Evolutionary conservation across 2,329 filamentous ascomycete genomes (phyloP).

Genomic region (Talaromyces sp.): DNA sequence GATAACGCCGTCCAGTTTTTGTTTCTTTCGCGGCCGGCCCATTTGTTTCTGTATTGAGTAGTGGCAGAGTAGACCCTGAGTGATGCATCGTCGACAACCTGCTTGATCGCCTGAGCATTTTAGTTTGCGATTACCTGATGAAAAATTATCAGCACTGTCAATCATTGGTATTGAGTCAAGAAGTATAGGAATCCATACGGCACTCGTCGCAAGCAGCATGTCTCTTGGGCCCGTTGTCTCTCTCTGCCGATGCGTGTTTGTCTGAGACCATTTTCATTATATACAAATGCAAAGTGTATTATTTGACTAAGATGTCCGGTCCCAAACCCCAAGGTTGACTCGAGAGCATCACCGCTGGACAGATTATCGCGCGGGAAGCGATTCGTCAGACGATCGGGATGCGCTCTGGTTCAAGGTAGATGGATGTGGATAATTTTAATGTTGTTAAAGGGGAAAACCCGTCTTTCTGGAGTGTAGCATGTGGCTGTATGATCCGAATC

Average conservation of each 20-base stretch:
- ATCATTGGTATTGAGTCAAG: neutral
- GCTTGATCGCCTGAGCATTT: slow-evolving; percentile 47
- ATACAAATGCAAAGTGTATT: neutral
- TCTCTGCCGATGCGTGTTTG: slow-evolving; percentile 8
- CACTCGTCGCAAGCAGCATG: slow-evolving; percentile 51
- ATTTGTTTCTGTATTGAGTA: slow-evolving; percentile 50
- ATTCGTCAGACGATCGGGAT: neutral
- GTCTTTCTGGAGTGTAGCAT: neutral
- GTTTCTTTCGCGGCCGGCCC: slow-evolving; percentile 47
- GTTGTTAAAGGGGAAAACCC: neutral
- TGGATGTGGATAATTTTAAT: no score
- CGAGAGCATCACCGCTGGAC: neutral
- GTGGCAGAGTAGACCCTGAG: slow-evolving; percentile 42
- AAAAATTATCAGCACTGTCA: slow-evolving; percentile 19
- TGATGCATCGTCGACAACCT: slow-evolving; percentile 44
- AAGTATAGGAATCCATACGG: slow-evolving; percentile 34
- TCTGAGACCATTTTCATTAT: neutral
- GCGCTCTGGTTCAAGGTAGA: neutral
- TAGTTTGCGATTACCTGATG: slow-evolving; percentile 45
- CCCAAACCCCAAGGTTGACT: neutral
- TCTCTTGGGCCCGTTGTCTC: slow-evolving; percentile 34
- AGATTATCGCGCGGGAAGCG: neutral
- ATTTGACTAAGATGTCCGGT: neutral
- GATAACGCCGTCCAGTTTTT: slow-evolving; percentile 30
- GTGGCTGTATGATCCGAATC: neutral